Evolutionary conservation across 345 rosid genomes (phyloP).

Genomic region (Arabidopsis suecica): DNA sequence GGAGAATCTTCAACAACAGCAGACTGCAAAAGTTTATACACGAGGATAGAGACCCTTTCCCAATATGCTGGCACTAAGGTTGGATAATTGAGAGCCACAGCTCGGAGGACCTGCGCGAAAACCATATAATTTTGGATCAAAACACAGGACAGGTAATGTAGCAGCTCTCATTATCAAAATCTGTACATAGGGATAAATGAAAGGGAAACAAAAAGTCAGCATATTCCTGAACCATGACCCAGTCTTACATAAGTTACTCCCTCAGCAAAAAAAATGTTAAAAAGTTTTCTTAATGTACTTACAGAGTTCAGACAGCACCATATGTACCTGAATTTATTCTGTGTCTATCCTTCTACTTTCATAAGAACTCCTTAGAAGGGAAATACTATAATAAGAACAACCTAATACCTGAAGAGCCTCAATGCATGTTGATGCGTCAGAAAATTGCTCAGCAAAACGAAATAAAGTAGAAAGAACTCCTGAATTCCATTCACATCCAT

Average conservation of each 20-base stretch:
- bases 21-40: conserved; percentile 55
- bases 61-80: conserved; percentile 63
- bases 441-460: conserved; percentile 57
- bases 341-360: conserved; percentile 26
- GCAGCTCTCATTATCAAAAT: conserved; percentile 21
- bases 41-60: conserved; percentile 62
- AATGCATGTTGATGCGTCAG: conserved; percentile 64
- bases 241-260: background rate
- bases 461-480: conserved; percentile 67
- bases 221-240: conserved; percentile 17
- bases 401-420: conserved; percentile 87
- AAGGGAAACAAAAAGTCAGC: conserved; percentile 25
- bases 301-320: conserved; percentile 16
- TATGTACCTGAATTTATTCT: conserved; percentile 11
- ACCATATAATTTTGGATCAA: conserved; percentile 27
- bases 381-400: conserved; percentile 7
- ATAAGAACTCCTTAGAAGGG: conserved; percentile 16
- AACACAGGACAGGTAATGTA: conserved; percentile 25
- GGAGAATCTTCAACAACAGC: conserved; percentile 56
- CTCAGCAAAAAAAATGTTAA: conserved; percentile 26
- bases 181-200: conserved; percentile 12
- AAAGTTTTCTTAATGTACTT: background rate
- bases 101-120: conserved; percentile 77
- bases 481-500: conserved; percentile 52
- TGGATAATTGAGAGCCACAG: conserved; percentile 80